Conservation (phyloP, 352 stramenopile species). For the Globisporangium uncinulatum region DNA sequence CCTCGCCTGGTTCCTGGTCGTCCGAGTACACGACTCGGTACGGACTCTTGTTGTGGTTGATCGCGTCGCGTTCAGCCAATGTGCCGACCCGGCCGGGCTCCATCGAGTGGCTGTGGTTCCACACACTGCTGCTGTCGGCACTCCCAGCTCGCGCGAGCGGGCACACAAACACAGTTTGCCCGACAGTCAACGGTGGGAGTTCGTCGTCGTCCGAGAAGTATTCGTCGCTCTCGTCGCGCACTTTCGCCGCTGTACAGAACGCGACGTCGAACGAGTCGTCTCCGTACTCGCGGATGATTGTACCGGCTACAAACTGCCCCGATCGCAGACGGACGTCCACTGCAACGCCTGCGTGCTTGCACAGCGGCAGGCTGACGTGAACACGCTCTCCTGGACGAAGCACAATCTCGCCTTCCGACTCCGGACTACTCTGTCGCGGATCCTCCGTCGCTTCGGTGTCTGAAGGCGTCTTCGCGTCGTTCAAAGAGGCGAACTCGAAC, state of each 20-base stretch:
- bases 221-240: constrained; percentile 29
- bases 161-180: constrained; percentile 34
- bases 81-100: constrained; percentile 24
- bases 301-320: constrained; percentile 32
- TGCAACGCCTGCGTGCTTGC: constrained; percentile 37
- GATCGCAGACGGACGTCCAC: constrained; percentile 35
- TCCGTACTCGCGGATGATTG: constrained; percentile 36
- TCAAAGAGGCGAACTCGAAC: constrained; percentile 31
- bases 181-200: constrained; percentile 21
- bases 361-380: constrained; percentile 22
- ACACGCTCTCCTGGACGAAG: constrained; percentile 25
- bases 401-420: constrained; percentile 7
- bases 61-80: constrained; percentile 23
- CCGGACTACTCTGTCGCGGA: neutral
- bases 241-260: constrained; percentile 29
- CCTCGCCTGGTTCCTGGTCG: constrained; percentile 16
- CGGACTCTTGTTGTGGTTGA: constrained; percentile 14
- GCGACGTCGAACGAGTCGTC: constrained; percentile 36
- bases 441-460: neutral
- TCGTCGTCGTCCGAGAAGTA: constrained; percentile 40
- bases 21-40: constrained; percentile 33
- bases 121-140: neutral
- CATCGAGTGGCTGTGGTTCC: constrained; percentile 7
- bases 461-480: neutral
- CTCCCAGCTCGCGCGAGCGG: constrained; percentile 12